These are phyloP conservation scores for Bryoerythrophyllum caledonicum DNA, from an alignment of 225 moss, liverwort and hornwort species.

Conservation along the genomic window DNA sequence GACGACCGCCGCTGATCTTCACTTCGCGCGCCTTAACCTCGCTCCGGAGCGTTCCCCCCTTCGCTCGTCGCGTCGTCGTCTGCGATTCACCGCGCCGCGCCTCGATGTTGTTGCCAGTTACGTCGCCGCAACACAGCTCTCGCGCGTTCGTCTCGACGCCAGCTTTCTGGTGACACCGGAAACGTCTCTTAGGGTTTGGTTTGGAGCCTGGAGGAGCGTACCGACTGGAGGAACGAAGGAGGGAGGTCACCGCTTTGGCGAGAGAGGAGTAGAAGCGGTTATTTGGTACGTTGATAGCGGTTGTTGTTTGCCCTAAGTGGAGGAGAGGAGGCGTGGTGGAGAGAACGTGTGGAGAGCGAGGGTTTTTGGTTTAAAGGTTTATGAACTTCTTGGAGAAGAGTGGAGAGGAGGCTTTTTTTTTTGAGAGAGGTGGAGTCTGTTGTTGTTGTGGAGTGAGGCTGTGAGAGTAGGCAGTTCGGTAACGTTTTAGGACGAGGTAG, in stretches of 20 bases:
- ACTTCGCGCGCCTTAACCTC: fast-evolving
- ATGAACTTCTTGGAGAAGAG: conserved; percentile 19
- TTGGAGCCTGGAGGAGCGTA: background rate
- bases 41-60: conserved; percentile 5
- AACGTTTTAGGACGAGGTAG: background rate
- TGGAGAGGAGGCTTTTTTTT: background rate
- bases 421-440: background rate
- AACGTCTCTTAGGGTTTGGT: conserved; percentile 10
- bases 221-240: background rate
- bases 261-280: conserved; percentile 16
- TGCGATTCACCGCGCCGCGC: conserved; percentile 21
- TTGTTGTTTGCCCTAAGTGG: background rate
- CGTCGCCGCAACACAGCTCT: background rate
- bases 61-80: conserved; percentile 8
- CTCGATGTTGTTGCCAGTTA: conserved; percentile 18
- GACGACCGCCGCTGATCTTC: background rate
- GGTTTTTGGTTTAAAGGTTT: conserved; percentile 19
- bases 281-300: conserved; percentile 20
- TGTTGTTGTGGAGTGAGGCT: background rate
- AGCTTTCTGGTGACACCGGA: conserved; percentile 9
- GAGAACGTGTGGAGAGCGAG: background rate
- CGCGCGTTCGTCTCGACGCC: background rate
- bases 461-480: background rate
- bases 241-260: background rate
- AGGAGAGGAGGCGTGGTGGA: background rate